Evolutionary conservation across 1,284 basidiomycete genomes (phyloP), one percentile per base, ranked within the genome.

Genomic region (Austroboletus niveus): DNA sequence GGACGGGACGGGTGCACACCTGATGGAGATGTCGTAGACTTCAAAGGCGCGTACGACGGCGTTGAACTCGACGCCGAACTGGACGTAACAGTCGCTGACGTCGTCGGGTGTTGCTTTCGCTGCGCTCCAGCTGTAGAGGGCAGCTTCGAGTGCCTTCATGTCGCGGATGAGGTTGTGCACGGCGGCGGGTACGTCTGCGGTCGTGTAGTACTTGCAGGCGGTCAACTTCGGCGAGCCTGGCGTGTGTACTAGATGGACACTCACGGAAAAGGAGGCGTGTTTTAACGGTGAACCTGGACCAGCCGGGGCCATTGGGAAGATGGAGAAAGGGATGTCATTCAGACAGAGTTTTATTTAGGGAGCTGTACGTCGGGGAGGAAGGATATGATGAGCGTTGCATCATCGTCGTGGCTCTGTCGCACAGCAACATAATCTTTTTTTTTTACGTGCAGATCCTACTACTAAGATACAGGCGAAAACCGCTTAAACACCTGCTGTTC

Each of bases 1-100:
- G 47, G 27, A 31, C 8, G 40, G 55, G 17, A 48, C 44, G 34
- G 31, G 24, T 67, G 35, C 81, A 66, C 56, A 94, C 94, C 79
- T 86, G 67, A 94, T 85, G 56, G 89, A 82, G 61, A 99, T 92
- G 24, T 82, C 79, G 59, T 89, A 84, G 47, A 80, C 75, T 22
- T 82, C 78, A 67, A 98, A 98, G 0, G 94, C 92, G 34, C 77
- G 78, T 34, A 93, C 83, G 47, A 89, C 89, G 2, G 81, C 76
- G 71, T 96, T 94, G 75, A 98, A 96, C 60, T 95, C 88, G 64
- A 92, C 91, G 35, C 94, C 94, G n/a, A 98, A 81, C 56, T 85
- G 81, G 49, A 99, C 92, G 66, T 95, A 99, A 51, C 93, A 83
- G 69, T 96, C 88, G 74, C 91, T 94, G 59, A 98, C 94, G 65